These are phyloP conservation scores for Linum trigynum DNA, from an alignment of 345 rosid genomes.

Conservation along the genomic window DNA sequence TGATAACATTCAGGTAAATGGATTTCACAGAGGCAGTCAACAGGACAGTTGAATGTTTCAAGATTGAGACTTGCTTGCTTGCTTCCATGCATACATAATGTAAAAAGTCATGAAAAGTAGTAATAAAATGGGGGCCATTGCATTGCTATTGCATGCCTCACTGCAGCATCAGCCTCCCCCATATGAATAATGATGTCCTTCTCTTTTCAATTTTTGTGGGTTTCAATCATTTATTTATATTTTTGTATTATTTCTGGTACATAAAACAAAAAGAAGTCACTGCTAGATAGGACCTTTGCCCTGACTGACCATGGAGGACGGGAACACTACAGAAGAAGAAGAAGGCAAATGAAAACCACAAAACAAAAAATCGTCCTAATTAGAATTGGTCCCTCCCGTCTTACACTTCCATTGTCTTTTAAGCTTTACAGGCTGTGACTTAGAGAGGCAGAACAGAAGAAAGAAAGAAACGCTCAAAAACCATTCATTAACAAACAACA, in stretches of 20 bases:
- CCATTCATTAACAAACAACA: conserved; percentile 14
- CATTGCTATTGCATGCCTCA: background rate
- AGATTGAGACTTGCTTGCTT: conserved; percentile 3
- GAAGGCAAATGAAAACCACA: background rate
- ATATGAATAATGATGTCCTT: no score
- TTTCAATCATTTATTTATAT: no score
- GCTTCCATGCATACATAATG: no score
- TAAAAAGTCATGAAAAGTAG: conserved; percentile 6
- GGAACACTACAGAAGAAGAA: conserved; percentile 12
- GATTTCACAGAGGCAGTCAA: conserved; percentile 15
- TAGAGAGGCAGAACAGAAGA: conserved; percentile 14
- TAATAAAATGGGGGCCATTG: conserved; percentile 6
- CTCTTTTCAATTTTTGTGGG: no score
- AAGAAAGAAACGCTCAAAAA: background rate
- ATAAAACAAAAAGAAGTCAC: conserved; percentile 1
- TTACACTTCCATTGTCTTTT: conserved; percentile 13
- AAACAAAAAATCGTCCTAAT: no score
- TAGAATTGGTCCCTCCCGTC: conserved; percentile 7
- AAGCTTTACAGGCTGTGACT: conserved; percentile 41
- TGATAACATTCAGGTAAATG: no score
- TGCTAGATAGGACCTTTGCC: no score
- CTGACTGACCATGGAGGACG: background rate
- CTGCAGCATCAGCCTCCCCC: no score
- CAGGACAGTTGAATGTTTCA: conserved; percentile 14
- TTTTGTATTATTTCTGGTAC: no score